These are phyloP conservation scores for Trichocladium antarcticum DNA, from an alignment of 495 filamentous ascomycete genomes.

Conservation along the genomic window DNA sequence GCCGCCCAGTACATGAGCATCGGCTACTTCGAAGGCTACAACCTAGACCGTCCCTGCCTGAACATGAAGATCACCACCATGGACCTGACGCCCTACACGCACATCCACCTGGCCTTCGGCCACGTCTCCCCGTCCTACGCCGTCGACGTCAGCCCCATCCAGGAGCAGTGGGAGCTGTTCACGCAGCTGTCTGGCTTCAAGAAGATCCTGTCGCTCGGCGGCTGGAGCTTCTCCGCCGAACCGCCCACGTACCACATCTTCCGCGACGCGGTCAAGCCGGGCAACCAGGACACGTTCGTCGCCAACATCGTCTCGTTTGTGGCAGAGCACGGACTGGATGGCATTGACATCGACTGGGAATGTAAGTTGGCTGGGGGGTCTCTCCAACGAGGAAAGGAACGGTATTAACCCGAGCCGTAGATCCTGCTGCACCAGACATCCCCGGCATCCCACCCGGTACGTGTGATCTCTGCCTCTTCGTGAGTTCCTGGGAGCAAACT, in stretches of 20 bases:
- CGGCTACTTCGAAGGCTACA: constrained; percentile 26
- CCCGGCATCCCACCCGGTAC: too few species aligned
- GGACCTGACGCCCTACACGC: constrained; percentile 9
- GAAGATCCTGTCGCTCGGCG: constrained; percentile 30
- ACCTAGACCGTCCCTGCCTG: constrained; percentile 17
- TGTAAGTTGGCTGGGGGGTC: too few species aligned
- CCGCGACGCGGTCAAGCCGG: constrained; percentile 13
- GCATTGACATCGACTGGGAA: constrained; percentile 35
- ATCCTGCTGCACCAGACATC: too few species aligned
- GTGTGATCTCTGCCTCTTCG: too few species aligned
- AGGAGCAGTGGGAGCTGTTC: constrained; percentile 19
- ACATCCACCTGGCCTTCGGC: constrained; percentile 26
- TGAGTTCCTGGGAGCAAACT: too few species aligned
- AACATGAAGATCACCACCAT: too few species aligned
- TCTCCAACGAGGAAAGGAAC: too few species aligned
- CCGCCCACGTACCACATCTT: constrained; percentile 15
- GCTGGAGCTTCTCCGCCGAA: constrained; percentile 25
- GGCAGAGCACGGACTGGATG: constrained; percentile 24
- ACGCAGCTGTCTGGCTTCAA: constrained; percentile 15
- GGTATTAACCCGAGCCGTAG: too few species aligned
- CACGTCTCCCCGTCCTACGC: constrained; percentile 9
- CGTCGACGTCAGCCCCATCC: constrained; percentile 2
- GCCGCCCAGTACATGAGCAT: constrained; percentile 8
- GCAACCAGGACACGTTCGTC: constrained; percentile 17
- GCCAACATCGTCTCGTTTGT: constrained; percentile 23